phyloP scores from a whole-genome alignment of 2,329 filamentous ascomycete genomes.

The Aspergillus fijiensis region DNA sequence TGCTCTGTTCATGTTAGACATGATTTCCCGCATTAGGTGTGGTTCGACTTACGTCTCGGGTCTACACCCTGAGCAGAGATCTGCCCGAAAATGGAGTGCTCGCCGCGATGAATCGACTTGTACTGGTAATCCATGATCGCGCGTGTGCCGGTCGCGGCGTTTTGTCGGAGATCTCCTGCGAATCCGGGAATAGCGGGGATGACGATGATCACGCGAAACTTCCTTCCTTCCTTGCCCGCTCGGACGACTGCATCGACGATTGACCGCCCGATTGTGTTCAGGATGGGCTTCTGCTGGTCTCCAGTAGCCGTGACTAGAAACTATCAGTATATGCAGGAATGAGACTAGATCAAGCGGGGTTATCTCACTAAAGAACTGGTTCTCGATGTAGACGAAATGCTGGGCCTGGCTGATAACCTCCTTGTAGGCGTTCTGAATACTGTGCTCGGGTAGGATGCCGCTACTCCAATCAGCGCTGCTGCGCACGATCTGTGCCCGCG shows the following conservation, averaged over 20 bases:
- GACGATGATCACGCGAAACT: slow-evolving; percentile 85
- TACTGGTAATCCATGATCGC: slow-evolving; percentile 99
- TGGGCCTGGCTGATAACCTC: slow-evolving; percentile 84
- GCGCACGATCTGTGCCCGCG: slow-evolving; percentile 81
- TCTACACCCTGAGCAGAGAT: slow-evolving; percentile 73
- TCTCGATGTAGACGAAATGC: slow-evolving; percentile 96
- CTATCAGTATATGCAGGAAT: slow-evolving; percentile 43
- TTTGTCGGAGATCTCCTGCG: slow-evolving; percentile 81
- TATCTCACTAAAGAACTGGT: slow-evolving; percentile 85
- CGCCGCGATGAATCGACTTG: slow-evolving; percentile 88
- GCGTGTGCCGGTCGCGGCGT: slow-evolving; percentile 78
- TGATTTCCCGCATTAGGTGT: slow-evolving; percentile 36
- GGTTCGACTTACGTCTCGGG: slow-evolving; percentile 51
- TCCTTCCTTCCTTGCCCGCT: slow-evolving; percentile 77
- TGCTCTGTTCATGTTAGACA: slow-evolving; percentile 53
- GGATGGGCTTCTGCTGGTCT: slow-evolving; percentile 78
- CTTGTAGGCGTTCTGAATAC: slow-evolving; percentile 80
- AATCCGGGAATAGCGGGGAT: slow-evolving; percentile 94
- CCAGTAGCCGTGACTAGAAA: slow-evolving; percentile 75
- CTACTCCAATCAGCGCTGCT: slow-evolving; percentile 93
- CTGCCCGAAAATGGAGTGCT: slow-evolving; percentile 84
- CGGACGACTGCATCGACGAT: slow-evolving; percentile 88
- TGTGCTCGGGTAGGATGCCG: slow-evolving; percentile 79
- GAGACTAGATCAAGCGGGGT: background rate
- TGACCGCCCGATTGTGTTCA: slow-evolving; percentile 81